Percentiles rank a stretch among this genome's conserved stretches.
Conservation (phyloP, 176 grass and related monocot species). For the Phoenix dactylifera region DNA sequence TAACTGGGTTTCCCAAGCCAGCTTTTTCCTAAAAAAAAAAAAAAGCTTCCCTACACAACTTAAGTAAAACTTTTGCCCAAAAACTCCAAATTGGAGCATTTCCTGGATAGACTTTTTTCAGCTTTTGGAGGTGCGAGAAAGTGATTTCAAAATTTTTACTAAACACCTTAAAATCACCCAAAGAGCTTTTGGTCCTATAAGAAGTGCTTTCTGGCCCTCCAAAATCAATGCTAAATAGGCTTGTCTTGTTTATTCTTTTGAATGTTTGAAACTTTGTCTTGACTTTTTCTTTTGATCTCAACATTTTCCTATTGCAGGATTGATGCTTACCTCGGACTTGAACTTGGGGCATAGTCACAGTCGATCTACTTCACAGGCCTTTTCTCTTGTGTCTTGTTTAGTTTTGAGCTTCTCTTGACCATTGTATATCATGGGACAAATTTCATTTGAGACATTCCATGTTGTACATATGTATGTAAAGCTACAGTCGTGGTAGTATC, state of each 20-base stretch:
- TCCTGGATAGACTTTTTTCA: no score
- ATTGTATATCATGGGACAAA: constrained; percentile 35
- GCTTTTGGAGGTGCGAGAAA: no score
- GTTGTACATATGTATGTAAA: constrained; percentile 86
- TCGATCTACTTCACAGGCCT: constrained; percentile 17
- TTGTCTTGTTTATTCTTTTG: background rate
- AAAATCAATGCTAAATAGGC: no score
- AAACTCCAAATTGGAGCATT: no score
- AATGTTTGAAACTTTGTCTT: background rate
- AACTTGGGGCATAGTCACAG: constrained; percentile 13
- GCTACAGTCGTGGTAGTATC: constrained; percentile 76
- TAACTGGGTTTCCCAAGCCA: no score
- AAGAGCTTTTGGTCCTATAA: no score
- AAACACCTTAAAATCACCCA: no score
- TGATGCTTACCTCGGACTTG: constrained; percentile 16
- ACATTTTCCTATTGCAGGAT: constrained; percentile 28
- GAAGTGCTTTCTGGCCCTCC: no score
- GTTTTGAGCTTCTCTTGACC: constrained; percentile 38
- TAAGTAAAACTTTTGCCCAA: no score
- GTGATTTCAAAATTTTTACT: no score
- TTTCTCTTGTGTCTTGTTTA: constrained; percentile 36
- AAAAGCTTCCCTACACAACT: no score
- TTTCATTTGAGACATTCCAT: constrained; percentile 34
- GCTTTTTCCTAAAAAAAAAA: no score
- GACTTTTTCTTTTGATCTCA: background rate